phyloP scores from a whole-genome alignment of 192 early-diverging fungal genomes.

The Umbelopsis vinacea region DNA sequence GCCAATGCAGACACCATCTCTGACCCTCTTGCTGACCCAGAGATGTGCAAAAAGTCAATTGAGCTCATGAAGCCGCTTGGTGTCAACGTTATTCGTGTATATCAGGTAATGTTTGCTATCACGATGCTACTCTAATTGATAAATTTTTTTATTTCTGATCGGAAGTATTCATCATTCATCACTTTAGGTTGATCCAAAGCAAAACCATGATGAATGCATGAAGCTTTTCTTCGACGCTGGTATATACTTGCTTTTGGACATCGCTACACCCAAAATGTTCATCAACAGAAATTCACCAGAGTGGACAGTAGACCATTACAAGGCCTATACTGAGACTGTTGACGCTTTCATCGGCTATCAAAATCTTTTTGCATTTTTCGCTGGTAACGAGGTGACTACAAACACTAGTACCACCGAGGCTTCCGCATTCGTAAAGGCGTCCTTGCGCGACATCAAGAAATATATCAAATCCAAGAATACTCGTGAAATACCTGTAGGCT shows the following conservation, averaged over 20 bases:
- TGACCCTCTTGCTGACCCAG: conserved; percentile 67
- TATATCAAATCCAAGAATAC: conserved; percentile 54
- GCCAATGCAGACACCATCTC: conserved; percentile 23
- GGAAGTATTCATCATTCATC: neutral
- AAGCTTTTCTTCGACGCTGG: conserved; percentile 57
- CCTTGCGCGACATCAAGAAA: conserved; percentile 66
- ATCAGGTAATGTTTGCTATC: conserved; percentile 50
- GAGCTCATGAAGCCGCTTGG: conserved; percentile 66
- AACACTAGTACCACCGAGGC: conserved; percentile 60
- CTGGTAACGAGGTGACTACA: conserved; percentile 77
- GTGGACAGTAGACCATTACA: conserved; percentile 58
- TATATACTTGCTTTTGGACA: conserved; percentile 73
- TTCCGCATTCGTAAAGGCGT: conserved; percentile 68
- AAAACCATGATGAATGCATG: conserved; percentile 74
- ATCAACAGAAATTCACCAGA: conserved; percentile 66
- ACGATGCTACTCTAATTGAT: too few species aligned
- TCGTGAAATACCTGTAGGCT: conserved; percentile 68
- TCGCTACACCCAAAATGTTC: conserved; percentile 57
- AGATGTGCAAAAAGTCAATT: conserved; percentile 61
- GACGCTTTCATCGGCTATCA: conserved; percentile 65
- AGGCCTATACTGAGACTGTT: conserved; percentile 58
- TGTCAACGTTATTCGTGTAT: conserved; percentile 71
- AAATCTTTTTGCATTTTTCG: conserved; percentile 71
- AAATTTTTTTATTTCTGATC: too few species aligned
- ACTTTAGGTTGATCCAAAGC: conserved; percentile 52